Percentiles rank a stretch among this genome's conserved stretches.
These are phyloP conservation scores for Petasospora fabianii DNA, from an alignment of 1,139 yeast species.

Conservation along the genomic window DNA sequence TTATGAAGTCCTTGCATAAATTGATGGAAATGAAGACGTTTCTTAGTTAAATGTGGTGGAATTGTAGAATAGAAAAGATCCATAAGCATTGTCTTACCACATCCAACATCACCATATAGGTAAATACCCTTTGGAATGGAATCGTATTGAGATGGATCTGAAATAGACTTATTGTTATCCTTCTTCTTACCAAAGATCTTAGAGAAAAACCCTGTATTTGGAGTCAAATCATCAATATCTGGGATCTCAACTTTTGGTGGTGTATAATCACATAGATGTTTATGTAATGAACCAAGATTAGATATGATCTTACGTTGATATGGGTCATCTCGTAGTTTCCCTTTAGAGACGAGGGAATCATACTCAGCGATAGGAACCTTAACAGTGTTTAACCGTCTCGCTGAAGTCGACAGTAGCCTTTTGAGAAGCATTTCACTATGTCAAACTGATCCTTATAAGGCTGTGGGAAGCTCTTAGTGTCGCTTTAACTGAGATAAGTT, in stretches of 20 bases:
- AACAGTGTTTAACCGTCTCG: slow-evolving; percentile 3
- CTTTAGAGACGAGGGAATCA: slow-evolving; percentile 48
- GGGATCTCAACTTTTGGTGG: slow-evolving; percentile 46
- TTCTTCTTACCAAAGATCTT: slow-evolving; percentile 12
- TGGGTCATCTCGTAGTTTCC: slow-evolving; percentile 58
- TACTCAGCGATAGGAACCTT: slow-evolving; percentile 57
- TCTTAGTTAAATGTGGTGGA: slow-evolving; percentile 71
- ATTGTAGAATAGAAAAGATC: slow-evolving; percentile 85
- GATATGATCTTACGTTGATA: slow-evolving; percentile 61
- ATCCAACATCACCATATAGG: slow-evolving; percentile 95
- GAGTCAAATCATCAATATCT: slow-evolving; percentile 33
- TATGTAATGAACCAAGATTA: slow-evolving; percentile 51
- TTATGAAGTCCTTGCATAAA: slow-evolving; percentile 94
- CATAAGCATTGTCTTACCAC: slow-evolving; percentile 98
- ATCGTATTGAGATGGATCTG: neutral
- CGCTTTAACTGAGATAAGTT: too few species aligned
- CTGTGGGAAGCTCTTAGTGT: too few species aligned
- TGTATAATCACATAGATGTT: slow-evolving; percentile 40
- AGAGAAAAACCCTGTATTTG: slow-evolving; percentile 40
- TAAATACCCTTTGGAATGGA: slow-evolving; percentile 74
- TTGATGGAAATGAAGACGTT: slow-evolving; percentile 88
- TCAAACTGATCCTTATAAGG: too few species aligned
- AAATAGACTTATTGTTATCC: slow-evolving; percentile 8
- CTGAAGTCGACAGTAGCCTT: slow-evolving; percentile 8
- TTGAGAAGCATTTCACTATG: slow-evolving; percentile 2